A percentile compares a stretch with the other conserved stretches of the same genome.
phyloP scores from a whole-genome alignment of 768 basidiomycete genomes.

The Porpolomopsis calyptriformis region DNA sequence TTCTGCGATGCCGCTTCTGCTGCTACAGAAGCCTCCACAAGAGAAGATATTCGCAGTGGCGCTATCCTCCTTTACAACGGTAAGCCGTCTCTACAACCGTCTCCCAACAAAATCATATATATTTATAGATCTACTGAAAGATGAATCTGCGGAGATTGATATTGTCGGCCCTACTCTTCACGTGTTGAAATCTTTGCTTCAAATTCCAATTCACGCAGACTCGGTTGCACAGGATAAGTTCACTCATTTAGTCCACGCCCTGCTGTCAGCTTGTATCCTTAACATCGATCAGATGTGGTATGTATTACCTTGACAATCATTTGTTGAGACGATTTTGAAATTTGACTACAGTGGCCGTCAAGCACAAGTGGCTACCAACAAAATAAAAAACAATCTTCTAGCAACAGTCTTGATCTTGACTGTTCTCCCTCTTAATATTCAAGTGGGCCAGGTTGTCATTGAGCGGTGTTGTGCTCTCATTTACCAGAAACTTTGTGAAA shows the following conservation, averaged over 20 bases:
- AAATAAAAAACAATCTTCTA: conserved; percentile 84
- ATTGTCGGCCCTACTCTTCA: conserved; percentile 73
- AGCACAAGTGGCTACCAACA: conserved; percentile 65
- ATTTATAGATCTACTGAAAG: conserved; percentile 63
- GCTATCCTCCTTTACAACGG: conserved; percentile 73
- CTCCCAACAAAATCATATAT: conserved; percentile 6
- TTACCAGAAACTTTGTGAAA: conserved; percentile 64
- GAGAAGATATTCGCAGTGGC: conserved; percentile 72
- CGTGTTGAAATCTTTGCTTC: conserved; percentile 64
- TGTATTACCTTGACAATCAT: conserved; percentile 13
- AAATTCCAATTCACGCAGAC: conserved; percentile 39
- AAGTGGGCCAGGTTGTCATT: conserved; percentile 61
- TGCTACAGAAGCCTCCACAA: conserved; percentile 38
- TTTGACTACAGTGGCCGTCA: conserved; percentile 58
- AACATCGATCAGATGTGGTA: conserved; percentile 92
- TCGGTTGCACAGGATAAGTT: conserved; percentile 41
- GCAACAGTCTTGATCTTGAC: conserved; percentile 81
- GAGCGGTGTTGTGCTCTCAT: conserved; percentile 83
- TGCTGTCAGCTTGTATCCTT: conserved; percentile 75
- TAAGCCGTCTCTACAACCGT: conserved; percentile 20
- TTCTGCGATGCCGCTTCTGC: conserved; percentile 40
- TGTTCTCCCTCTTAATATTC: conserved; percentile 53
- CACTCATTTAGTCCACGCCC: conserved; percentile 56
- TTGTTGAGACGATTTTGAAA: conserved; percentile 1
- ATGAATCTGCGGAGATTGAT: conserved; percentile 73